A percentile compares a stretch with the other conserved stretches of the same genome.
Conservation (phyloP, 768 basidiomycete genomes). For the Boletus bicolor region DNA sequence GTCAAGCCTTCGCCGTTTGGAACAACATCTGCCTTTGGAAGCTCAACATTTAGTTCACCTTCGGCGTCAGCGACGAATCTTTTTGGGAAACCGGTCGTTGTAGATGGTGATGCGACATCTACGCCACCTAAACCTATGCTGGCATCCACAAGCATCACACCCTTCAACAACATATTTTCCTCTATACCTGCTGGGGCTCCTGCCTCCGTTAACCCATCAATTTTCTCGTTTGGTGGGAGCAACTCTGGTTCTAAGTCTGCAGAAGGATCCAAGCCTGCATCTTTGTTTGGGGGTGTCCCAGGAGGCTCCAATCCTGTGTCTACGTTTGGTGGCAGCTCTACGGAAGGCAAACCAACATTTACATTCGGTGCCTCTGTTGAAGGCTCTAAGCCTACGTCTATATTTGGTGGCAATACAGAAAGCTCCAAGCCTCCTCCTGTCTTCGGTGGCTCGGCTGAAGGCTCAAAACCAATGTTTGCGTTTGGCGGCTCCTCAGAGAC, state of each 20-base stretch:
- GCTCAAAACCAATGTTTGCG: constrained; percentile 5
- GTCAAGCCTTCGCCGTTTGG: constrained; percentile 25
- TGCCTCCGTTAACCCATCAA: constrained; percentile 7
- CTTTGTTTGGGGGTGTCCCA: constrained; percentile 15
- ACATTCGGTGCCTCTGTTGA: constrained; percentile 11
- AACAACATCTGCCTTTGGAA: constrained; percentile 20
- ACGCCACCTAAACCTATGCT: constrained; percentile 14
- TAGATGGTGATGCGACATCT: constrained; percentile 20
- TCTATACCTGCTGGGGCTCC: constrained; percentile 18
- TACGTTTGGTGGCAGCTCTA: constrained; percentile 5
- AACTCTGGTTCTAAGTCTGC: constrained; percentile 14
- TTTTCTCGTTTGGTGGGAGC: constrained; percentile 21
- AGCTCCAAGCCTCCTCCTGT: not conserved
- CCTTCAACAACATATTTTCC: constrained; percentile 15
- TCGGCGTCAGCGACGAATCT: constrained; percentile 10
- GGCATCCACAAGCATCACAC: constrained; percentile 12
- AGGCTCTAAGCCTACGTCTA: constrained; percentile 13
- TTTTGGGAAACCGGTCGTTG: constrained; percentile 12
- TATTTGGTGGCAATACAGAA: constrained; percentile 7
- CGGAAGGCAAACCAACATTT: constrained; percentile 15
- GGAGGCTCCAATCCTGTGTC: constrained; percentile 1
- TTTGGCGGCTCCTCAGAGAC: constrained; percentile 10
- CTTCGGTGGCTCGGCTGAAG: constrained; percentile 5
- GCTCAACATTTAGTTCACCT: constrained; percentile 15
- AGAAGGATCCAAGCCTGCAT: constrained; percentile 14